A percentile compares a stretch with the other conserved stretches of the same genome.
Evolutionary conservation across 2,329 filamentous ascomycete genomes (phyloP).

Genomic region (Penicillium sp.): DNA sequence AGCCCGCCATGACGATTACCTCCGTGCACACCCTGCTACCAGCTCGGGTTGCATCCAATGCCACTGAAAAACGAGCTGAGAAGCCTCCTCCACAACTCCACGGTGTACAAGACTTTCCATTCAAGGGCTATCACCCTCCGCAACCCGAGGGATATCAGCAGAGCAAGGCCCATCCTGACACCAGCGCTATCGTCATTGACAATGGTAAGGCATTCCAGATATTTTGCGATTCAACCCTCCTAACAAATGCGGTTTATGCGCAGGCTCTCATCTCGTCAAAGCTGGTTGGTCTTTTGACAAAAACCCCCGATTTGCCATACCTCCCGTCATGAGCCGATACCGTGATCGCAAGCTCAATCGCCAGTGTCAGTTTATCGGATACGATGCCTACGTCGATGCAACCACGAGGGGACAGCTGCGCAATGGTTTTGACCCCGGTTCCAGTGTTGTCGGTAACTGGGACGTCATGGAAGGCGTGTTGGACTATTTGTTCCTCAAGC

Average conservation of each 20-base stretch:
- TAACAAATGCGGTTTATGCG: neutral
- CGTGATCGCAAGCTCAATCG: conserved; percentile 86
- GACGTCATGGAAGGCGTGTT: conserved; percentile 91
- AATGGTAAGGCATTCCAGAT: conserved; percentile 59
- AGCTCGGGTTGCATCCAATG: conserved; percentile 34
- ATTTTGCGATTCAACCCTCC: conserved; percentile 4
- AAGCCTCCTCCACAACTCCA: conserved; percentile 50
- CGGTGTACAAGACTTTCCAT: conserved; percentile 51
- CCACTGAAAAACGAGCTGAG: conserved; percentile 42
- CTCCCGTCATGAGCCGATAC: conserved; percentile 89
- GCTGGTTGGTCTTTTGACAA: conserved; percentile 93
- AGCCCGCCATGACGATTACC: conserved; percentile 38
- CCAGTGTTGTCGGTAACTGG: conserved; percentile 91
- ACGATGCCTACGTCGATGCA: conserved; percentile 88
- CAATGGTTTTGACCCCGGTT: conserved; percentile 81
- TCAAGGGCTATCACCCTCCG: conserved; percentile 50
- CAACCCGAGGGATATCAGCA: conserved; percentile 61
- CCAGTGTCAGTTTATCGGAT: conserved; percentile 84
- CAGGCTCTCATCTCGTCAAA: conserved; percentile 79
- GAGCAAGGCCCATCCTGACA: conserved; percentile 51
- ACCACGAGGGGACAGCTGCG: conserved; percentile 84
- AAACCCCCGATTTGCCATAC: conserved; percentile 67
- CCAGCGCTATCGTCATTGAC: conserved; percentile 86
- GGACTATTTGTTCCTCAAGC: conserved; percentile 88
- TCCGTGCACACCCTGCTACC: conserved; percentile 32